Evolutionary conservation across 2,329 filamentous ascomycete species (phyloP).

Genomic region (Penicillium thymicola): DNA sequence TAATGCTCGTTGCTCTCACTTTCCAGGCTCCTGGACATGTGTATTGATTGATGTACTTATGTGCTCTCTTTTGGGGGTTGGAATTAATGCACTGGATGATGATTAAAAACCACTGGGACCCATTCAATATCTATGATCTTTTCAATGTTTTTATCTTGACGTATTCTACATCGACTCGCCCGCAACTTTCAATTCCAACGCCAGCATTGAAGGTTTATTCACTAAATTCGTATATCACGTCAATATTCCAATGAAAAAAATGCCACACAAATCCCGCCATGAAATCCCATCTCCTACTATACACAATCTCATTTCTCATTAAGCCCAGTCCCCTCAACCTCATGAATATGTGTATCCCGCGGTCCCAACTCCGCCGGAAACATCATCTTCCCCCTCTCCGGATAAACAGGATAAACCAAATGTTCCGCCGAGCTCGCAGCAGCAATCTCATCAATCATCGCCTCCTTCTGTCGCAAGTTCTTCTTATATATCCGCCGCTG

Average conservation of each 20-base stretch:
- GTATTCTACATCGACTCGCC: not conserved
- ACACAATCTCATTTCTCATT: not conserved
- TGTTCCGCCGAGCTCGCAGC: not conserved
- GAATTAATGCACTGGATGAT: constrained; percentile 4
- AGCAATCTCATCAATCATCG: not conserved
- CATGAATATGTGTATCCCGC: not conserved
- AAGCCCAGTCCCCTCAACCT: not conserved
- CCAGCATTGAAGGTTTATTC: not conserved
- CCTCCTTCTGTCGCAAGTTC: not conserved
- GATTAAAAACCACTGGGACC: not conserved
- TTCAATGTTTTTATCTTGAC: no score
- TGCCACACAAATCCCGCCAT: not conserved
- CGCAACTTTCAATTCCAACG: not conserved
- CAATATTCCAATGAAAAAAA: not conserved
- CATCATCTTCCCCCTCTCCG: not conserved
- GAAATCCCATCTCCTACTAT: not conserved
- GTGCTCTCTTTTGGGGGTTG: not conserved
- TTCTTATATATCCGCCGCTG: not conserved
- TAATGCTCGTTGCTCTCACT: not conserved
- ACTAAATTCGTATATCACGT: not conserved
- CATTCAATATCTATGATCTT: not conserved
- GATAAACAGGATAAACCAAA: not conserved
- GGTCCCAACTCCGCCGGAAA: not conserved
- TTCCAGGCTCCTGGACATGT: constrained; percentile 17
- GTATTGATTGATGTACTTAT: constrained; percentile 16